Evolutionary conservation across 2,329 filamentous ascomycete genomes (phyloP).

Genomic region (Penicillium occitanis): DNA sequence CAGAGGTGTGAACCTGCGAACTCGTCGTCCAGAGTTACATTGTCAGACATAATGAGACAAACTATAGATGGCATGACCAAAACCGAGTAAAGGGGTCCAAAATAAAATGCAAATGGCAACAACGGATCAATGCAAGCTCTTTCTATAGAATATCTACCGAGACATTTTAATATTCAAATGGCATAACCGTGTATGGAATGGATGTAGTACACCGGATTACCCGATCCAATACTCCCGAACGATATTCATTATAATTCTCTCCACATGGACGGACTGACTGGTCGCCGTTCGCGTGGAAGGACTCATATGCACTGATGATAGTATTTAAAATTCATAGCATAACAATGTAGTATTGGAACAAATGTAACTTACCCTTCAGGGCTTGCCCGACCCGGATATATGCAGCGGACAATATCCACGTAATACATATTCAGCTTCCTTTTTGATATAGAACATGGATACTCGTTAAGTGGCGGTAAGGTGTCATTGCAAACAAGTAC

Average conservation of each 20-base stretch:
- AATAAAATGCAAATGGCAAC: not conserved
- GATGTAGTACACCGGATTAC: constrained; percentile 5
- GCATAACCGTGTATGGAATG: not conserved
- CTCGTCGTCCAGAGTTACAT: constrained; percentile 8
- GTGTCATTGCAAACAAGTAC: not conserved
- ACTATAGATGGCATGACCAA: not conserved
- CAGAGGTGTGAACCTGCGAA: not conserved
- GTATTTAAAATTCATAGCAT: not conserved
- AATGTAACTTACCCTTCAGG: not conserved
- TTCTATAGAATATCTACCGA: not conserved
- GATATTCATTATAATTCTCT: not conserved
- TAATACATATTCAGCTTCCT: not conserved
- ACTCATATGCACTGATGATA: not conserved
- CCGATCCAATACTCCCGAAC: not conserved
- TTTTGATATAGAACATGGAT: not conserved
- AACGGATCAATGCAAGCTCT: not conserved
- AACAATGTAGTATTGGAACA: not conserved
- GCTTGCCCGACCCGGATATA: not conserved
- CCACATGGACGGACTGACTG: not conserved
- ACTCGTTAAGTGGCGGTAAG: not conserved
- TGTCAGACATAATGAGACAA: not conserved
- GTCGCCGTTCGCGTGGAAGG: not conserved
- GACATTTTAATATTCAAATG: not conserved
- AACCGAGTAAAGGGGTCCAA: not conserved
- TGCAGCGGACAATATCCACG: not conserved